A percentile compares a stretch with the other conserved stretches of the same genome.
phyloP scores from a whole-genome alignment of 2,329 filamentous ascomycete species.

The Rutstroemia sp. region DNA sequence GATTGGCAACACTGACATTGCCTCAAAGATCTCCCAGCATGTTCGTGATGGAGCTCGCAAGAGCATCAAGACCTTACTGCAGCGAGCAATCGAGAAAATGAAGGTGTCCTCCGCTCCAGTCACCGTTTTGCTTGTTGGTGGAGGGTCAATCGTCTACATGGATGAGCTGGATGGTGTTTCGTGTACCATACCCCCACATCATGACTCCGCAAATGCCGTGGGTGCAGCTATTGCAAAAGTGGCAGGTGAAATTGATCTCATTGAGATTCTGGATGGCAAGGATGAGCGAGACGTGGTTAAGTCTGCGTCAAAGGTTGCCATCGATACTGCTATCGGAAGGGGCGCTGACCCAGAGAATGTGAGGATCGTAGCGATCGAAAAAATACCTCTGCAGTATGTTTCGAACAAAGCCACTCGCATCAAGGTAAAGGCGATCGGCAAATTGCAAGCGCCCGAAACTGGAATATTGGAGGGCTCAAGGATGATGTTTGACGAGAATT shows the following conservation, averaged over 20 bases:
- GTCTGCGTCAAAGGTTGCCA: slow-evolving; percentile 4
- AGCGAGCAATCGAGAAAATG: slow-evolving; percentile 45
- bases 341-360: slow-evolving; percentile 14
- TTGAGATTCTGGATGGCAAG: slow-evolving; percentile 12
- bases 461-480: slow-evolving; percentile 23
- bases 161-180: slow-evolving; percentile 40
- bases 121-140: slow-evolving; percentile 47
- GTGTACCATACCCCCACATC: slow-evolving; percentile 41
- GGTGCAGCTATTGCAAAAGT: slow-evolving; percentile 41
- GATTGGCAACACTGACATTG: slow-evolving; percentile 6
- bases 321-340: slow-evolving; percentile 10
- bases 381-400: slow-evolving; percentile 19
- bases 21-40: no score
- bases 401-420: slow-evolving; percentile 42
- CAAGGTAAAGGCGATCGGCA: slow-evolving; percentile 47
- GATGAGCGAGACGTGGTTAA: slow-evolving; percentile 10
- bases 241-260: slow-evolving; percentile 27
- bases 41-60: no score
- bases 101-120: slow-evolving; percentile 44
- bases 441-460: slow-evolving; percentile 36
- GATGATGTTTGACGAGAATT: slow-evolving; percentile 23
- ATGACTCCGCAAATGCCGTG: slow-evolving; percentile 49
- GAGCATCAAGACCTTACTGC: slow-evolving; percentile 34
- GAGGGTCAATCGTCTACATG: slow-evolving; percentile 44
- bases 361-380: slow-evolving; percentile 16